Conservation (phyloP, 1,284 basidiomycete species). For the Sphagnurus paluster region DNA sequence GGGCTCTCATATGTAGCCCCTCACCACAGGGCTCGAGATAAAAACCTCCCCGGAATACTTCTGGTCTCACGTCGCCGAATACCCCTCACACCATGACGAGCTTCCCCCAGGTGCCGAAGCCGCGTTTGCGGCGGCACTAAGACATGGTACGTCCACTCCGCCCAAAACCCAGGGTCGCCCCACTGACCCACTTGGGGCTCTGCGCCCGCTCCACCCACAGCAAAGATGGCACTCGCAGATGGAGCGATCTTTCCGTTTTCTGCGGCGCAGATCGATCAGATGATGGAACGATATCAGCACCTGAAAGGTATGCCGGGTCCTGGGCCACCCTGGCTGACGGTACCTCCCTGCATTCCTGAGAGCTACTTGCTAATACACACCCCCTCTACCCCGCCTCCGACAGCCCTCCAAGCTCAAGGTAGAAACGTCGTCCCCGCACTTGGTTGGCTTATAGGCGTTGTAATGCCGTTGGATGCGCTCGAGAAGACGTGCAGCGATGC, state of each 20-base stretch:
- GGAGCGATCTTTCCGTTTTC: slow-evolving; percentile 36
- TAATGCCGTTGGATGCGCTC: slow-evolving; percentile 40
- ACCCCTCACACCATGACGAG: slow-evolving; percentile 35
- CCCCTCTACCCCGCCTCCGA: slow-evolving; percentile 3
- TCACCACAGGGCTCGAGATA: slow-evolving; percentile 25
- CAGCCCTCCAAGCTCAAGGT: slow-evolving; percentile 28
- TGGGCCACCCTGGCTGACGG: not conserved
- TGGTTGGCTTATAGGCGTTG: slow-evolving; percentile 38
- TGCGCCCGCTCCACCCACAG: slow-evolving; percentile 23
- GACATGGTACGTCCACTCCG: slow-evolving; percentile 32
- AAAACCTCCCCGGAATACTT: slow-evolving; percentile 29
- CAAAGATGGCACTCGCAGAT: slow-evolving; percentile 25
- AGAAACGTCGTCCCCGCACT: slow-evolving; percentile 30
- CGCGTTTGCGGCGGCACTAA: slow-evolving; percentile 31
- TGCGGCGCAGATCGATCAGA: slow-evolving; percentile 33
- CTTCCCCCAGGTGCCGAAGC: slow-evolving; percentile 35
- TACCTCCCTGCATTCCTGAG: no score
- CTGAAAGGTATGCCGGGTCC: slow-evolving; percentile 30
- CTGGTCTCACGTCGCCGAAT: slow-evolving; percentile 39
- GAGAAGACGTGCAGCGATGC: slow-evolving; percentile 25
- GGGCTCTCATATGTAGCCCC: no score
- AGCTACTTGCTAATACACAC: no score
- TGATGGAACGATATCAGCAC: slow-evolving; percentile 33
- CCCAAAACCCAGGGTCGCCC: no score
- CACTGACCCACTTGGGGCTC: no score